Evolutionary conservation across 352 stramenopile species (phyloP).

Genomic region (Pythium utonaiense): DNA sequence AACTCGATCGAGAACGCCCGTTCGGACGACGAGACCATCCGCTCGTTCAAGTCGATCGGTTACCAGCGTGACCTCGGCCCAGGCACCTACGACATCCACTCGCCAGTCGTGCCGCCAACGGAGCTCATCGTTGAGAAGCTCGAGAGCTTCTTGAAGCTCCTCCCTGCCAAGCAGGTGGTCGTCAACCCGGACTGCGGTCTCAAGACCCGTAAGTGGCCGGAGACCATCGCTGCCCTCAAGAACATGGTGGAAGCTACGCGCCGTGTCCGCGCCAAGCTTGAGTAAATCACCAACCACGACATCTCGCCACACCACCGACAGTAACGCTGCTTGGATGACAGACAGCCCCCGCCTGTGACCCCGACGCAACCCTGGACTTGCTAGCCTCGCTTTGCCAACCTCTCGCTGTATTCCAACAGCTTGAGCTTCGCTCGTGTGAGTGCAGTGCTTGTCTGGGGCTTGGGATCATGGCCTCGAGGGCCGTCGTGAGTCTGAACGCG

Average conservation of each 20-base stretch:
- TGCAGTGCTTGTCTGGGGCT: not conserved
- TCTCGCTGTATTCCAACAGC: not conserved
- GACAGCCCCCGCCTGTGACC: not conserved
- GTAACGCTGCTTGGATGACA: not conserved
- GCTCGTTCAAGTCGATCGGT: slow-evolving; percentile 83
- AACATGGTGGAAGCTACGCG: slow-evolving; percentile 88
- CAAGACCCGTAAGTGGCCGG: slow-evolving; percentile 91
- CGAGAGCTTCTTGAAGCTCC: slow-evolving; percentile 76
- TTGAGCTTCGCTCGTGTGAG: not conserved
- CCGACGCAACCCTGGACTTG: not conserved
- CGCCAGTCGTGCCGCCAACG: slow-evolving; percentile 87
- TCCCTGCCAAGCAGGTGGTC: slow-evolving; percentile 75
- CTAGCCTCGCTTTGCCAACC: not conserved
- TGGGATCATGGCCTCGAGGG: not conserved
- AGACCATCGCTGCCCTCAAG: slow-evolving; percentile 84
- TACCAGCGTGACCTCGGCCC: slow-evolving; percentile 91
- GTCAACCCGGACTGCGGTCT: slow-evolving; percentile 93
- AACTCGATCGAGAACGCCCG: slow-evolving; percentile 94
- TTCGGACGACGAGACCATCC: slow-evolving; percentile 89
- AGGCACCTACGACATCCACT: slow-evolving; percentile 94
- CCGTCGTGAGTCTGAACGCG: not conserved
- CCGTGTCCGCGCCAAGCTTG: slow-evolving; percentile 60
- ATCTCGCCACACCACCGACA: not conserved
- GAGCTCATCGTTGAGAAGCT: slow-evolving; percentile 88
- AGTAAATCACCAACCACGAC: slow-evolving; percentile 21